These are phyloP conservation scores for Fusarium gaditjirri DNA, from an alignment of 2,329 filamentous ascomycete species.

Conservation along the genomic window DNA sequence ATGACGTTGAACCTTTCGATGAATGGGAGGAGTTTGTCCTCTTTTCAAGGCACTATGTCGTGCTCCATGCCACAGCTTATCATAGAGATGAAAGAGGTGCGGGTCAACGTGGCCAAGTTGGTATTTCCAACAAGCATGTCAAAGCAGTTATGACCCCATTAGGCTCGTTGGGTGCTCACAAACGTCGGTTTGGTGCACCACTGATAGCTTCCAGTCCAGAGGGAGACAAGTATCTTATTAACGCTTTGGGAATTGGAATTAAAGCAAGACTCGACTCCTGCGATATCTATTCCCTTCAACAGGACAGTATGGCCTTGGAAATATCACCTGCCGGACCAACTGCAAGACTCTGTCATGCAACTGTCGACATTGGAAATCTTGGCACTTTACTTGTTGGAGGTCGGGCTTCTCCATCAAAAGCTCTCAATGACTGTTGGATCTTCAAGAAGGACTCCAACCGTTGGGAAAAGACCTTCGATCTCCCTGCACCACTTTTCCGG, in stretches of 20 bases:
- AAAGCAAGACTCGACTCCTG: slow-evolving; percentile 60
- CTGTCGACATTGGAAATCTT: slow-evolving; percentile 70
- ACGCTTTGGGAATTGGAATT: slow-evolving; percentile 57
- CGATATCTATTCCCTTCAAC: slow-evolving; percentile 58
- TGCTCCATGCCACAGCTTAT: slow-evolving; percentile 68
- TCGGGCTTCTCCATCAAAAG: slow-evolving; percentile 77
- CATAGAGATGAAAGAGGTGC: background rate
- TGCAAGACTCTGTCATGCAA: slow-evolving; percentile 77
- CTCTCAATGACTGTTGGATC: slow-evolving; percentile 80
- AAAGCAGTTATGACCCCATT: slow-evolving; percentile 21
- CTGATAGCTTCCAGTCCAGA: slow-evolving; percentile 54
- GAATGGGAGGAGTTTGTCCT: slow-evolving; percentile 96
- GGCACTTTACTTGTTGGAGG: slow-evolving; percentile 79
- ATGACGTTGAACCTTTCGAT: slow-evolving; percentile 85
- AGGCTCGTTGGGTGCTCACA: slow-evolving; percentile 33
- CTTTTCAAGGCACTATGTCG: slow-evolving; percentile 85
- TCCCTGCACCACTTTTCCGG: slow-evolving; percentile 79
- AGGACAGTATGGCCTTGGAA: slow-evolving; percentile 32
- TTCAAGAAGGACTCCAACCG: slow-evolving; percentile 61
- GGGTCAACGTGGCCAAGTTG: background rate
- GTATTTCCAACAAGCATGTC: background rate
- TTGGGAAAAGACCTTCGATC: slow-evolving; percentile 73
- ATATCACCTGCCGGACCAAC: slow-evolving; percentile 47
- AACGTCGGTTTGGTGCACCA: slow-evolving; percentile 70
- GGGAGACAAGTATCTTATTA: slow-evolving; percentile 57